A percentile compares a stretch with the other conserved stretches of the same genome.
Evolutionary conservation across 768 basidiomycete species (phyloP).

Genomic region (Russula sp.): DNA sequence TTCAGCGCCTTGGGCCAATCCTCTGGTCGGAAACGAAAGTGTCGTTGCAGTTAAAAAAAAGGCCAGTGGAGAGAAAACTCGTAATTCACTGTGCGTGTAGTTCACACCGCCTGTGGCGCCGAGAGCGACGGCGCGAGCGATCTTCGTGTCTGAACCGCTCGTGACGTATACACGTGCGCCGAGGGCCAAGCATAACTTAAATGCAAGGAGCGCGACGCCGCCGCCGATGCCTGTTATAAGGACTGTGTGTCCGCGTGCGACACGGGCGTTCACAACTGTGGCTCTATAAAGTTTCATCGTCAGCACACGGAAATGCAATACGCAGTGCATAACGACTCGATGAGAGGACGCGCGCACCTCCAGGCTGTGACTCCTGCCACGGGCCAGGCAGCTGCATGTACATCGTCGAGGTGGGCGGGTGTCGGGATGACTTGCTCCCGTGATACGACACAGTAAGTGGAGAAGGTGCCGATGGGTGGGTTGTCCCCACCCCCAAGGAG

Average conservation of each 20-base stretch:
- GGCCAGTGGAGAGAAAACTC: background rate
- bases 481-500: conserved; percentile 54
- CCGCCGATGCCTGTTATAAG: conserved; percentile 81
- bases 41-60: no score
- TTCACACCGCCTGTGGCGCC: conserved; percentile 74
- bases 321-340: background rate
- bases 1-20: conserved; percentile 33
- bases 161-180: conserved; percentile 82
- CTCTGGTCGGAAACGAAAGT: conserved; percentile 12
- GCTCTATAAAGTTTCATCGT: conserved; percentile 38
- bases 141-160: conserved; percentile 61
- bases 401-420: conserved; percentile 59
- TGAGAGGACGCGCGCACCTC: conserved; percentile 43
- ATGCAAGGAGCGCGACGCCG: conserved; percentile 69
- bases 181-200: conserved; percentile 68
- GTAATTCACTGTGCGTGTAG: conserved; percentile 55
- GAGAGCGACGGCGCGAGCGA: conserved; percentile 52
- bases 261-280: conserved; percentile 53
- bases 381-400: conserved; percentile 71
- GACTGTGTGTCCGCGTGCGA: conserved; percentile 58
- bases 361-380: conserved; percentile 75
- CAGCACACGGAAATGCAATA: conserved; percentile 11
- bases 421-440: conserved; percentile 58
- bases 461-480: conserved; percentile 61
- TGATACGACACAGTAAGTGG: conserved; percentile 68